phyloP scores from a whole-genome alignment of 2,329 filamentous ascomycete genomes.

The Thermothelomyces thermophilus region DNA sequence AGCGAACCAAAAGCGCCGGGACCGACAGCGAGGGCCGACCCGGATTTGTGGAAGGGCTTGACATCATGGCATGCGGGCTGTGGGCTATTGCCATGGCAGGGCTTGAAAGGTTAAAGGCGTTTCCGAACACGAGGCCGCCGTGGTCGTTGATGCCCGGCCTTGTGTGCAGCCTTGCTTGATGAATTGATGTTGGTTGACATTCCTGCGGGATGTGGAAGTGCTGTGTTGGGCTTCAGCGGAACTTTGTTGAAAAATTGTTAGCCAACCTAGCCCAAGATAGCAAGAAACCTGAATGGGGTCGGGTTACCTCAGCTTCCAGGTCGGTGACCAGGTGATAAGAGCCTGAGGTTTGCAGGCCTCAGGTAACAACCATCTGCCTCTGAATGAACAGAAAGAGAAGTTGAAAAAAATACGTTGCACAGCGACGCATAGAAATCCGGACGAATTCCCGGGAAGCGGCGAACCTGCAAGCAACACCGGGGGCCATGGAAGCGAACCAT shows the following conservation, averaged over 20 bases:
- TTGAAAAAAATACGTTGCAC: background rate
- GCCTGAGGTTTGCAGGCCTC: no score
- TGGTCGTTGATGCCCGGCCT: conserved; percentile 6
- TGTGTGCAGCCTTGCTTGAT: background rate
- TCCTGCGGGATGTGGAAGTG: no score
- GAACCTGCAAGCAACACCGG: background rate
- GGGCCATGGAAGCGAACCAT: conserved; percentile 1
- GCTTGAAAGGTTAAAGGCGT: background rate
- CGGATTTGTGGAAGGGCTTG: background rate
- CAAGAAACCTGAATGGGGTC: background rate
- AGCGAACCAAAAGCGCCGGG: conserved; percentile 12
- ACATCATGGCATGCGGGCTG: conserved; percentile 4
- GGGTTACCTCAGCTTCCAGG: background rate
- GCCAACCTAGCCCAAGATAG: no score
- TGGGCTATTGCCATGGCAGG: background rate
- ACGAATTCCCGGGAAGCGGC: background rate
- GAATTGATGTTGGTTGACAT: background rate
- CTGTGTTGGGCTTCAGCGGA: no score
- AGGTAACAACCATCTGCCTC: background rate
- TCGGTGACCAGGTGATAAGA: no score
- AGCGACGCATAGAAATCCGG: background rate
- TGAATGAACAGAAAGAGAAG: background rate
- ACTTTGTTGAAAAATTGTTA: no score
- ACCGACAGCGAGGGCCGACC: background rate
- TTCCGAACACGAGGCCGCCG: background rate